phyloP scores from a whole-genome alignment of 768 basidiomycete genomes.

The Coprinopsis cinerea region DNA sequence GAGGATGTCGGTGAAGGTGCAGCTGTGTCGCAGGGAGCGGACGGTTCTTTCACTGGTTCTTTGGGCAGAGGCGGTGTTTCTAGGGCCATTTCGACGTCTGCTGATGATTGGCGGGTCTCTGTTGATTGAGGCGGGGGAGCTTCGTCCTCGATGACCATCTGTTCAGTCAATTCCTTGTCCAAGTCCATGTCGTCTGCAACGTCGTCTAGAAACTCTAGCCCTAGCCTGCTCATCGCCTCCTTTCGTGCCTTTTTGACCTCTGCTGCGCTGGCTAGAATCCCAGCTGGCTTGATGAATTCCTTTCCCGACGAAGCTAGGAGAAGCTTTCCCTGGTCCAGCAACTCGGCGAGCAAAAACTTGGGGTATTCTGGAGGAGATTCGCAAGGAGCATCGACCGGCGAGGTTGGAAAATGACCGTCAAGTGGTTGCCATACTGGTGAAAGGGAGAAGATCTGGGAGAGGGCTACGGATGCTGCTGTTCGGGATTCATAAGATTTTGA shows the following conservation, averaged over 20 bases:
- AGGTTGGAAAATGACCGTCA: constrained; percentile 19
- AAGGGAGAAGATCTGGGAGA: constrained; percentile 80
- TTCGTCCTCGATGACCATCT: constrained; percentile 43
- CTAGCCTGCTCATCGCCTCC: constrained; percentile 84
- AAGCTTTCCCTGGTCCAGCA: constrained; percentile 70
- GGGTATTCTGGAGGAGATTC: constrained; percentile 51
- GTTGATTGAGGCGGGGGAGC: constrained; percentile 18
- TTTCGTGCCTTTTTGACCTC: constrained; percentile 86
- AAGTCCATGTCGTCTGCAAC: constrained; percentile 81
- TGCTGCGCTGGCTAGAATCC: constrained; percentile 63
- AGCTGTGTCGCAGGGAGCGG: constrained; percentile 40
- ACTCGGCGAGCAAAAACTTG: constrained; percentile 68
- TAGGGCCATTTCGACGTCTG: constrained; percentile 22
- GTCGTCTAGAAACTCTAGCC: constrained; percentile 78
- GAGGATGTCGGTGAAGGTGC: constrained; percentile 49
- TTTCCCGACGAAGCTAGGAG: constrained; percentile 91
- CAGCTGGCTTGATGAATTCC: constrained; percentile 75
- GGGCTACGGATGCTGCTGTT: constrained; percentile 79
- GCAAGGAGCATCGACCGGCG: constrained; percentile 21
- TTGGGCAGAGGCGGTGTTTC: constrained; percentile 34
- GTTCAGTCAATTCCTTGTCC: constrained; percentile 72
- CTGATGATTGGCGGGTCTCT: constrained; percentile 35
- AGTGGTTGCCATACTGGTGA: constrained; percentile 77
- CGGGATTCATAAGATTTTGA: constrained; percentile 93
- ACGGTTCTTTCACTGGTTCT: constrained; percentile 32